A percentile compares a stretch with the other conserved stretches of the same genome.
Evolutionary conservation across 148 eudicot species (phyloP).

Genomic region (Nepenthes mirabilis): DNA sequence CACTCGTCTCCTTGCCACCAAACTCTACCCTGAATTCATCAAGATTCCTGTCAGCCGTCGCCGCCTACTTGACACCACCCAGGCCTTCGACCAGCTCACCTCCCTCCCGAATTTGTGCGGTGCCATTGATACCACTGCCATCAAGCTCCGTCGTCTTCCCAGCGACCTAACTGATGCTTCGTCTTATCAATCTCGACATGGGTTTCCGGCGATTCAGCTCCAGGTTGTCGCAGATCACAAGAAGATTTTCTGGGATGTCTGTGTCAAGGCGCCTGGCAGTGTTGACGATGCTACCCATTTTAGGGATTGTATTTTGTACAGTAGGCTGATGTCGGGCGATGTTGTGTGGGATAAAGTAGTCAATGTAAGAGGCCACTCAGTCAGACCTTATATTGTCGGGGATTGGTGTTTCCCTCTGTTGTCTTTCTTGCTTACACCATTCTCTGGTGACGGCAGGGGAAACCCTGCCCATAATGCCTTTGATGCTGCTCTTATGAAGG

Average conservation of each 20-base stretch:
- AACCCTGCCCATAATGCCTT: conserved; percentile 63
- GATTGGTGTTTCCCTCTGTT: conserved; percentile 78
- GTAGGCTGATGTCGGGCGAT: conserved; percentile 67
- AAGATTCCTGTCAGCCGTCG: conserved; percentile 68
- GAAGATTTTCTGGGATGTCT: conserved; percentile 95
- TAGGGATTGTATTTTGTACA: conserved; percentile 71
- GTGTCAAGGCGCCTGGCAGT: conserved; percentile 85
- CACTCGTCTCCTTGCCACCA: conserved; percentile 74
- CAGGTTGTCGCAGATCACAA: conserved; percentile 91
- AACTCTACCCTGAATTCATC: conserved; percentile 79
- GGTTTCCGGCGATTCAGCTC: conserved; percentile 52
- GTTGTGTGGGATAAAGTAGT: conserved; percentile 78
- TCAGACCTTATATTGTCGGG: conserved; percentile 79
- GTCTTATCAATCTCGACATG: conserved; percentile 26
- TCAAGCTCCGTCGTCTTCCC: conserved; percentile 29
- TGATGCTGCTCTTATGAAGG: conserved; percentile 72
- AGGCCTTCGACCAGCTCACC: conserved; percentile 59
- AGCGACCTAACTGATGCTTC: conserved; percentile 20
- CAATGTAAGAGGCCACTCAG: conserved; percentile 71
- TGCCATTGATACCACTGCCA: conserved; percentile 50
- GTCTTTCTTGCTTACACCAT: conserved; percentile 78
- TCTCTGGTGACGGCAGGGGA: conserved; percentile 33
- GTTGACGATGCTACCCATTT: conserved; percentile 76
- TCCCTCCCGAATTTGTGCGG: conserved; percentile 68
- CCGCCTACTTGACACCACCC: conserved; percentile 53